Percentiles rank a stretch among this genome's conserved stretches.
Conservation (phyloP, 2,329 filamentous ascomycete genomes). For the Aspergillus ruber region DNA sequence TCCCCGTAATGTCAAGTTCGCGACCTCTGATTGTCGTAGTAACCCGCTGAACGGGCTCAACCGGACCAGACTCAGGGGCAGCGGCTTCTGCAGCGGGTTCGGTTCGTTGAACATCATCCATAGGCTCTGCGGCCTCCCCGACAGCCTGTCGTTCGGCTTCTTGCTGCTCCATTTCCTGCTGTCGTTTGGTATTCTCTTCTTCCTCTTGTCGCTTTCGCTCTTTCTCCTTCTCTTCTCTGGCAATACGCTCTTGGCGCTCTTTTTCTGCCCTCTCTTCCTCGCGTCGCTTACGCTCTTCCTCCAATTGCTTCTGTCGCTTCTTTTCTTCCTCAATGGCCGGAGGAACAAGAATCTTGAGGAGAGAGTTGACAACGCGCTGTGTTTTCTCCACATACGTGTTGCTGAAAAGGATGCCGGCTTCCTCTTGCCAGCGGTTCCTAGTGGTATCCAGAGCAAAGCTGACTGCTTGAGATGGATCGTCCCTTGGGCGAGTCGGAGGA, state of each 20-base stretch:
- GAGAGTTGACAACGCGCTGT: slow-evolving; percentile 58
- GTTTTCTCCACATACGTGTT: slow-evolving; percentile 61
- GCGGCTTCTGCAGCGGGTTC: slow-evolving; percentile 30
- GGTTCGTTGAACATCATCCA: slow-evolving; percentile 69
- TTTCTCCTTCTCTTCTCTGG: slow-evolving; percentile 65
- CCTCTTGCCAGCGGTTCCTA: slow-evolving; percentile 75
- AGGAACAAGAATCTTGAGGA: slow-evolving; percentile 70
- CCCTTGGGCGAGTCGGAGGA: slow-evolving; percentile 33
- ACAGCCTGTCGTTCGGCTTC: slow-evolving; percentile 49
- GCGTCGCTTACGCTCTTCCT: slow-evolving; percentile 51
- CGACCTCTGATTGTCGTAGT: slow-evolving; percentile 79
- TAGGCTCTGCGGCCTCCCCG: slow-evolving; percentile 46
- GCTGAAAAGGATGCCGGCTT: slow-evolving; percentile 80
- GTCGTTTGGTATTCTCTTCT: slow-evolving; percentile 56
- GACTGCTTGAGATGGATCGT: slow-evolving; percentile 61
- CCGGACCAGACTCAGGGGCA: slow-evolving; percentile 38
- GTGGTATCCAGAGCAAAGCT: slow-evolving; percentile 69
- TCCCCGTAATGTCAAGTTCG: slow-evolving; percentile 84
- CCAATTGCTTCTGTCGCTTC: slow-evolving; percentile 55
- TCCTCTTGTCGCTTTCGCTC: slow-evolving; percentile 63
- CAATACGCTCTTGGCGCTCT: slow-evolving; percentile 57
- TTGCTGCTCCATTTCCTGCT: slow-evolving; percentile 59
- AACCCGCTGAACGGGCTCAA: slow-evolving; percentile 54
- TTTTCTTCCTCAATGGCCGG: slow-evolving; percentile 77
- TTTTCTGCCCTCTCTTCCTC: slow-evolving; percentile 57